These are phyloP conservation scores for Medakamo hakoo DNA, from an alignment of 139 green algal species.

Conservation along the genomic window DNA sequence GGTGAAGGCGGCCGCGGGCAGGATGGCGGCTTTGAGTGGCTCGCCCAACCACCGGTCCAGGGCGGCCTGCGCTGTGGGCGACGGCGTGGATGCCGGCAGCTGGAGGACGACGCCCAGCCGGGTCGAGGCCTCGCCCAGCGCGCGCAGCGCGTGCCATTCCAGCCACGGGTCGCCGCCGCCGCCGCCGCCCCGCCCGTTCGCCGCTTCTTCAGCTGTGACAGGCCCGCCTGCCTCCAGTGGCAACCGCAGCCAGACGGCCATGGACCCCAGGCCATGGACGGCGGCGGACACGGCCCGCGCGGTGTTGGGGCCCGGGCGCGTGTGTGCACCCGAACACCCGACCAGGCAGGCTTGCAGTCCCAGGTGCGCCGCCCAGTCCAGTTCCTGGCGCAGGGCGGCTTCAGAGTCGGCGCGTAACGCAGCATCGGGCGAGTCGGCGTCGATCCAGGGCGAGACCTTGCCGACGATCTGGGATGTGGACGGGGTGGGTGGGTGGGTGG, in stretches of 20 bases:
- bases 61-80: slow-evolving; percentile 14
- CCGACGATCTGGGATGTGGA: slow-evolving; percentile 81
- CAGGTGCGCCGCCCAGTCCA: slow-evolving; percentile 83
- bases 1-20: slow-evolving; percentile 58
- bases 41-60: slow-evolving; percentile 69
- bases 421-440: slow-evolving; percentile 38
- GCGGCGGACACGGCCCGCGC: slow-evolving; percentile 54
- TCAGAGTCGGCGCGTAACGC: slow-evolving; percentile 25
- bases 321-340: too few species aligned
- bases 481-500: neutral
- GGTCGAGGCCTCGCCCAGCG: slow-evolving; percentile 46
- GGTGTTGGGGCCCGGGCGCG: slow-evolving; percentile 41
- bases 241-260: slow-evolving; percentile 75
- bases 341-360: slow-evolving; percentile 74
- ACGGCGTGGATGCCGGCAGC: too few species aligned
- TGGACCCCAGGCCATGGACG: slow-evolving; percentile 27
- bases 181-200: neutral
- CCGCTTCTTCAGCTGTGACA: slow-evolving; percentile 12
- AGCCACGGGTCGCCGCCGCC: slow-evolving; percentile 32
- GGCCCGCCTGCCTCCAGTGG: slow-evolving; percentile 25
- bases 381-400: slow-evolving; percentile 53
- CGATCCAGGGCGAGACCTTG: slow-evolving; percentile 54
- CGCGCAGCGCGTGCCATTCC: slow-evolving; percentile 61
- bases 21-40: slow-evolving; percentile 63
- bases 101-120: slow-evolving; percentile 57